Base-by-base conservation (phyloP, 73 alveolate species). In the Paramecium sonneborni region DNA sequence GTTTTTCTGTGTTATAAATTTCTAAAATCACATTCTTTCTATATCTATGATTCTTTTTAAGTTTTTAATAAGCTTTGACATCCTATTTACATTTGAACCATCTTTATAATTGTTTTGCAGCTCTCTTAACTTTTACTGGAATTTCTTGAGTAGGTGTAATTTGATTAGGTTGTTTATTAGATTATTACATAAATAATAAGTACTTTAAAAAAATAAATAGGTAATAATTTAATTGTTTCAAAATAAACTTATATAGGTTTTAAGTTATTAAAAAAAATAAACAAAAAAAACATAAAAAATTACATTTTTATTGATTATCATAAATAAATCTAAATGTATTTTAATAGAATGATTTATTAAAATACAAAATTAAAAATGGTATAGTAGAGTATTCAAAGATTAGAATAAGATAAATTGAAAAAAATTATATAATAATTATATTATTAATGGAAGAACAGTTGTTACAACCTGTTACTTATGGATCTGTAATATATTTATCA, bases 381-480 rank as follows among this genome's bases (percentile, higher is more conserved):
- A 8, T 14, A 46, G 3, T 0, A 46, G 12, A 8, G 57, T 12
- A 46, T 46, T 46, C 7, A 8, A 46, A 46, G n/a, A 14, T 0
- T 21, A 46, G 57, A 2, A 12, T 44, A 44, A 44, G 57, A 6
- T n/a, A 44, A 6, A 44, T 46, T 46, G 57, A 52, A n/a, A 52
- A 18, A 52, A 52, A 52, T 46, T 52, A 52, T 52, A 52, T 52
- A 52, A 52, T 52, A 52, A 52, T 52, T 18, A 52, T 52, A 52
- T 52, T 52, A 52, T 18, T 18, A 32, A 72, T 72, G 86, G 86
- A 72, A 41, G 72, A 79, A 38, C 46, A 79, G 44, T 21, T 79
- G 21, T 79, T 79, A 79, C 18, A 79, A 79, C 90, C 90, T 39
- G 90, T 79, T 23, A 79, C 90, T 43, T 79, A 79, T 79, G 90